Evolutionary conservation across 306 rosid species (phyloP), one percentile per base, ranked within the genome.

Genomic region (Lathyrus tuberosus): DNA sequence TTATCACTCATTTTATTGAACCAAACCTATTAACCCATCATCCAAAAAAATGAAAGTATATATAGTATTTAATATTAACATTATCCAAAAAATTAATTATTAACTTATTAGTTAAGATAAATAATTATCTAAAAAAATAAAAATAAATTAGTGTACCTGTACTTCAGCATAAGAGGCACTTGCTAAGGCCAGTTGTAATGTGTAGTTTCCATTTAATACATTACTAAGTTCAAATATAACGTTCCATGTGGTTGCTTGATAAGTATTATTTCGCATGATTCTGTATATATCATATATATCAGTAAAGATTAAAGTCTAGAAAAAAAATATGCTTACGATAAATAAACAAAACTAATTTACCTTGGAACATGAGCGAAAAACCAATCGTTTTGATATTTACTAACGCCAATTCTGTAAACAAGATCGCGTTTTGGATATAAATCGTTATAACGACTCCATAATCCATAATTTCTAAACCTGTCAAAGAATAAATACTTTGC

Each of bases 101-200:
- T 33, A 33, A 33, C 8, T 33, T 33, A 33, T 33, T 33, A 33
- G 40, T 35, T 35, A 35, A 35, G 40, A 35, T 8, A 2, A 7
- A 7, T 35, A 35, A 66, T 56, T 31, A 56, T 56, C 16, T 20
- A 71, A 24, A 44, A 35, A 47, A 38, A 18, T 14, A 28, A 13
- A 18, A 65, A 30, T 59, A 15, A 15, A 60, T 37, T 10, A 35
- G 9, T 33, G 43, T 67, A 89, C 94, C 95, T 87, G 84, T 16
- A 90, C 33, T 12, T 82, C 73, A 17, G 86, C 67, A 2, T 26
- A 20, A 20, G 76, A n/a, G 10, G 95, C 82, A 4, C 85, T 74
- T 26, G 96, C 96, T 37, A 94, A 28, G 30, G 96, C 97, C 26
- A 94, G 1, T 67, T 84, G 97, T 44, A 94, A 82, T 15, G 95